Evolutionary conservation across 306 rosid genomes (phyloP).

Genomic region (Prunus mongolica): DNA sequence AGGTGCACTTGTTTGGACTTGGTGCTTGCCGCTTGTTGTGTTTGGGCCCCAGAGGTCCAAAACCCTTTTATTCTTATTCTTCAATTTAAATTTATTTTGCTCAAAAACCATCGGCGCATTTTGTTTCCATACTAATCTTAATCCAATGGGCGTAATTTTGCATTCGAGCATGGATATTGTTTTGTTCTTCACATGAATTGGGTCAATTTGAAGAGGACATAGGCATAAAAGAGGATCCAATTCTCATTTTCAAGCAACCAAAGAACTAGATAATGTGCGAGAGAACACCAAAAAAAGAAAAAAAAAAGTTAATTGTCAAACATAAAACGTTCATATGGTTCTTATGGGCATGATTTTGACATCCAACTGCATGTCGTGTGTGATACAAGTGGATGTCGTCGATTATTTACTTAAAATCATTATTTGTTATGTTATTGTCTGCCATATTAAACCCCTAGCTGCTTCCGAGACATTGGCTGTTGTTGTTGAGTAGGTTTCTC

Average conservation of each 20-base stretch:
- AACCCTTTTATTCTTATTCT: too few species aligned
- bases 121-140: neutral
- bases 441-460: neutral
- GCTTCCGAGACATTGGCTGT: neutral
- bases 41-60: neutral
- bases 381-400: neutral
- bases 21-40: neutral
- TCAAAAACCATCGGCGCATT: neutral
- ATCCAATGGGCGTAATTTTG: too few species aligned
- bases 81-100: neutral
- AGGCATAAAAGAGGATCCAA: too few species aligned
- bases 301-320: too few species aligned
- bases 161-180: too few species aligned
- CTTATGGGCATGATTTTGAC: neutral
- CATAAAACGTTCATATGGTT: too few species aligned
- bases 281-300: too few species aligned
- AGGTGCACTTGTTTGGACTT: neutral
- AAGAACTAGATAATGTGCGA: too few species aligned
- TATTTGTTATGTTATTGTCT: neutral
- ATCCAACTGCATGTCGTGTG: neutral
- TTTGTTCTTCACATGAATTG: too few species aligned
- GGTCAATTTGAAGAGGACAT: too few species aligned
- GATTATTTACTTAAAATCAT: neutral
- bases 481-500: neutral
- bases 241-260: too few species aligned